phyloP scores from a whole-genome alignment of 345 rosid genomes.

The Citrus hindsii region DNA sequence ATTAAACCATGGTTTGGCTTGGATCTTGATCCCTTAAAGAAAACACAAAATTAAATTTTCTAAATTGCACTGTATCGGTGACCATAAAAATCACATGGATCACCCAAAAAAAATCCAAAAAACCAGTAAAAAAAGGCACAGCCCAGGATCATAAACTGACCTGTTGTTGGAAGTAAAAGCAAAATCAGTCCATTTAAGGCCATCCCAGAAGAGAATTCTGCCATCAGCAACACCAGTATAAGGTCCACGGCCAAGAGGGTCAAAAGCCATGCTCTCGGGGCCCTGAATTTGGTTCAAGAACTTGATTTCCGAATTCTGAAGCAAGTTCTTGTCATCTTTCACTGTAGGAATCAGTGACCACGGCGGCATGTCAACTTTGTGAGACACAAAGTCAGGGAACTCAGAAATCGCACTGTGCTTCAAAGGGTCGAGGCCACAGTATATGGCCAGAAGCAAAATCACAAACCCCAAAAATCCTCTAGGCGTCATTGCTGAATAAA shows the following conservation, averaged over 20 bases:
- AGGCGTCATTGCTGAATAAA: background rate
- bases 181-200: conserved; percentile 67
- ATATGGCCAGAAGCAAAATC: conserved; percentile 58
- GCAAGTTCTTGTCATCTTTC: conserved; percentile 50
- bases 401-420: conserved; percentile 64
- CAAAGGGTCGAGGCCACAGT: conserved; percentile 80
- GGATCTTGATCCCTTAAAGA: background rate
- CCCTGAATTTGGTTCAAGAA: conserved; percentile 78
- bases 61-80: background rate
- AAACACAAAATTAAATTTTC: background rate
- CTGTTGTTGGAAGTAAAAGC: conserved; percentile 77
- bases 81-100: background rate
- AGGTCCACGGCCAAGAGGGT: conserved; percentile 87
- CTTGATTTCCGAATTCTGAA: conserved; percentile 75
- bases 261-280: conserved; percentile 91
- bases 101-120: background rate
- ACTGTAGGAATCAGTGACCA: conserved; percentile 44
- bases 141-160: conserved; percentile 21
- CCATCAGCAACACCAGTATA: conserved; percentile 96
- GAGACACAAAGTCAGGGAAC: conserved; percentile 60
- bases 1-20: background rate
- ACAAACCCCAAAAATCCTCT: conserved; percentile 31
- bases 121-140: too few species aligned
- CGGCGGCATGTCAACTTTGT: conserved; percentile 40
- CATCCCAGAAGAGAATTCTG: conserved; percentile 73